Evolutionary conservation across 108 stramenopile species (phyloP).

Genomic region (Pseudonitzschia multistriata): DNA sequence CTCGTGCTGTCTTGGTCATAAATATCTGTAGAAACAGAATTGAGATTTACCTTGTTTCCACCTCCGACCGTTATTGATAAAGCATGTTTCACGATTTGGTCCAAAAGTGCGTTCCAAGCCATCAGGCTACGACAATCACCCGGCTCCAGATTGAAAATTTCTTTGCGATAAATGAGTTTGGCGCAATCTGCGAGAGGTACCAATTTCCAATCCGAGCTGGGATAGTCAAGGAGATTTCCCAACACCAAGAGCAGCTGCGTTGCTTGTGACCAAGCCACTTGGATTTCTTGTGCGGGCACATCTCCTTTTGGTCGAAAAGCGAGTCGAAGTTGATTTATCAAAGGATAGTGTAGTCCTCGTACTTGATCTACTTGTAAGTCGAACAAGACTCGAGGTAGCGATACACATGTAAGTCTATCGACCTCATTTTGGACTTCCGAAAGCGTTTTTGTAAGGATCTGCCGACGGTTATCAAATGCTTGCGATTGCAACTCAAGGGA

Average conservation of each 20-base stretch:
- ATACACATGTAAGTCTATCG: conserved; percentile 33
- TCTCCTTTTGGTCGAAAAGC: conserved; percentile 58
- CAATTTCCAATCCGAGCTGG: conserved; percentile 48
- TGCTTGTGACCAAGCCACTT: conserved; percentile 54
- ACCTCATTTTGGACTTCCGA: conserved; percentile 29
- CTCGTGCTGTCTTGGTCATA: neutral
- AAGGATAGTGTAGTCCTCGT: conserved; percentile 54
- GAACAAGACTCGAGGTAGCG: conserved; percentile 36
- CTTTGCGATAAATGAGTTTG: conserved; percentile 49
- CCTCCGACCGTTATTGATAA: neutral
- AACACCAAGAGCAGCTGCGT: conserved; percentile 52
- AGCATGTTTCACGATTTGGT: conserved; percentile 40
- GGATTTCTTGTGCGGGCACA: conserved; percentile 36
- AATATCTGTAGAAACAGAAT: too few species aligned
- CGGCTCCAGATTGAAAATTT: conserved; percentile 33
- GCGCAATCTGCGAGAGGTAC: conserved; percentile 59
- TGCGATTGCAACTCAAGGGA: conserved; percentile 35
- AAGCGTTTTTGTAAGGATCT: conserved; percentile 18
- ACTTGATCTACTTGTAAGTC: conserved; percentile 46
- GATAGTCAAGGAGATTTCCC: conserved; percentile 42
- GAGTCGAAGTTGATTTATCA: conserved; percentile 61
- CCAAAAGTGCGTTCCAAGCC: conserved; percentile 54
- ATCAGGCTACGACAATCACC: conserved; percentile 39
- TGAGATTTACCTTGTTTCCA: conserved; percentile 6
- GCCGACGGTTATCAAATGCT: conserved; percentile 26